Percentiles rank a stretch among this genome's conserved stretches.
Conservation (phyloP, 164 flowering plant genomes). For the Euptelea pleiosperma region DNA sequence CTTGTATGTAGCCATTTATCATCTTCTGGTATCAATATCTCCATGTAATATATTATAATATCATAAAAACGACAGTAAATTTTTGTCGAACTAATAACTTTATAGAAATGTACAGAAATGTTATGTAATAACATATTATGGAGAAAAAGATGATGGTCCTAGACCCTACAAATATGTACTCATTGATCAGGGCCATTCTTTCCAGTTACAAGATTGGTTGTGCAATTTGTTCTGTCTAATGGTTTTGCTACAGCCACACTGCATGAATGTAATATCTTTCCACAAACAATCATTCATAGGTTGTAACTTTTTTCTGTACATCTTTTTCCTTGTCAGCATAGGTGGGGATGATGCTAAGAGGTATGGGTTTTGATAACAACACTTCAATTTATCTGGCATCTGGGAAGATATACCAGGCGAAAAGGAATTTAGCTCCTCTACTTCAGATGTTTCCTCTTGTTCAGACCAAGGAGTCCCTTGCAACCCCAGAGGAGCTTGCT, state of each 20-base stretch:
- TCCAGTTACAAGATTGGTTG: not conserved
- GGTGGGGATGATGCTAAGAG: slow-evolving; percentile 93
- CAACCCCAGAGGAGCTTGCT: slow-evolving; percentile 62
- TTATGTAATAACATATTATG: too few relatives aligned
- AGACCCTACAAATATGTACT: too few relatives aligned
- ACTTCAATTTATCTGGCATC: slow-evolving; percentile 80
- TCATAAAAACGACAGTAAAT: too few relatives aligned
- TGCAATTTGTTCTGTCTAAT: not conserved
- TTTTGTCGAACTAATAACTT: too few relatives aligned
- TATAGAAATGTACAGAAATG: too few relatives aligned
- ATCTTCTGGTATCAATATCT: too few relatives aligned
- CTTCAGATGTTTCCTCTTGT: slow-evolving; percentile 68
- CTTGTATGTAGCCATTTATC: too few relatives aligned
- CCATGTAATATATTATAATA: too few relatives aligned
- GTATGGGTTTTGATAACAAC: slow-evolving; percentile 73
- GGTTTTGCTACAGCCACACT: not conserved
- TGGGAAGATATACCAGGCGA: slow-evolving; percentile 62
- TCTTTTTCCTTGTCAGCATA: slow-evolving; percentile 42
- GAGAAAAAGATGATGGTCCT: too few relatives aligned
- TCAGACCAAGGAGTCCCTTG: slow-evolving; percentile 69
- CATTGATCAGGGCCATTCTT: too few relatives aligned
- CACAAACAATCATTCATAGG: not conserved
- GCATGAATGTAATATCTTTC: not conserved
- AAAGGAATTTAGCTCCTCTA: slow-evolving; percentile 58
- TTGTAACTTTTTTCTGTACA: slow-evolving; percentile 9